A percentile compares a stretch with the other conserved stretches of the same genome.
Evolutionary conservation across 2,329 filamentous ascomycete species (phyloP).

Genomic region (Colletotrichum sansevieriae): DNA sequence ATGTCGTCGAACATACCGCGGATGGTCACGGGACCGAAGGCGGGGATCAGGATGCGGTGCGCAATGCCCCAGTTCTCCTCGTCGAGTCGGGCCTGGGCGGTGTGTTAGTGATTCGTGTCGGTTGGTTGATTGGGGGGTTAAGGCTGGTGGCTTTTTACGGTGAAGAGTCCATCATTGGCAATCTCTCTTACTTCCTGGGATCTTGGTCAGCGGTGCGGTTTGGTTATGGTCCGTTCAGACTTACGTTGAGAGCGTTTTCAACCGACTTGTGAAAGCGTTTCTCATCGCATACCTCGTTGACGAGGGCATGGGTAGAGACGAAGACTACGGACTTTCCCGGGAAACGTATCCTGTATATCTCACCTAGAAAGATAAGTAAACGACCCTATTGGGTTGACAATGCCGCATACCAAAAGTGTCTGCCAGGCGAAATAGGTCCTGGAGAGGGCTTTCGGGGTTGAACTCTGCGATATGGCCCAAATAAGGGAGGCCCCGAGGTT

Average conservation of each 20-base stretch:
- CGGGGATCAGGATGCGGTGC: constrained; percentile 74
- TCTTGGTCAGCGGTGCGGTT: not conserved
- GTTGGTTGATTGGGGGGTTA: not conserved
- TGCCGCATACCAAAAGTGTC: constrained; percentile 71
- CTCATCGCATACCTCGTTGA: constrained; percentile 76
- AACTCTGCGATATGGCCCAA: constrained; percentile 76
- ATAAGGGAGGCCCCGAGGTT: constrained; percentile 73
- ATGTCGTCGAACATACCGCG: constrained; percentile 68
- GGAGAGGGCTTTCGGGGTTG: constrained; percentile 67
- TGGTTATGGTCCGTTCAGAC: not conserved
- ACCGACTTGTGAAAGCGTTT: constrained; percentile 74
- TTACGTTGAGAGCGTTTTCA: constrained; percentile 55
- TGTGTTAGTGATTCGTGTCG: not conserved
- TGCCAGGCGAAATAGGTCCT: constrained; percentile 68
- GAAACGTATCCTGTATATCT: constrained; percentile 70
- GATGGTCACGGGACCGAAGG: constrained; percentile 78
- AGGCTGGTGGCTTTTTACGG: constrained; percentile 21
- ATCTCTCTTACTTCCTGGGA: constrained; percentile 68
- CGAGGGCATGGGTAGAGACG: constrained; percentile 65
- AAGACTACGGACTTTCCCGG: constrained; percentile 62
- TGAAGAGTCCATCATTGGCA: constrained; percentile 54
- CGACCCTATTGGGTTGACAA: not conserved
- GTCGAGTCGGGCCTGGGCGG: constrained; percentile 29
- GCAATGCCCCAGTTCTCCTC: constrained; percentile 61
- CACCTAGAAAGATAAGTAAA: constrained; percentile 54